A percentile compares a stretch with the other conserved stretches of the same genome.
Evolutionary conservation across 192 early-diverging fungal genomes (phyloP).

Genomic region (Coemansia sp.): DNA sequence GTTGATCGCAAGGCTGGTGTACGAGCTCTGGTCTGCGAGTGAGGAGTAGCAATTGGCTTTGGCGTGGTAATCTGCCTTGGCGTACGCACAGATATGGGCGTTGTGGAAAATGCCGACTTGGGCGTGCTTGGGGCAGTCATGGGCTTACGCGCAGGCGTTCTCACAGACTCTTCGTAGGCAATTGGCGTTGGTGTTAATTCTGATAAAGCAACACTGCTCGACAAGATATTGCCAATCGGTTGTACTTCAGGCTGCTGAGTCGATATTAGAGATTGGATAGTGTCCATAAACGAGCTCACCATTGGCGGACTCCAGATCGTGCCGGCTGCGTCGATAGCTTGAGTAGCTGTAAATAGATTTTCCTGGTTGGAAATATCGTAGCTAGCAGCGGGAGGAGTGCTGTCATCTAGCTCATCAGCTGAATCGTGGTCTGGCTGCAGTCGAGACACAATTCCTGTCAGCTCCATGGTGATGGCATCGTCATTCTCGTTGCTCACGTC

Average conservation of each 20-base stretch:
- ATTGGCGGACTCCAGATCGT: background rate
- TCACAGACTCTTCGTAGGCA: background rate
- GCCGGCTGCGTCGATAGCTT: background rate
- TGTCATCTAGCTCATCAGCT: background rate
- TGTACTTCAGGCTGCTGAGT: background rate
- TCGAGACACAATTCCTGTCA: constrained; percentile 36
- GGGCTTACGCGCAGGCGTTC: background rate
- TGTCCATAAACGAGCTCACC: constrained; percentile 7
- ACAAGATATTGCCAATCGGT: background rate
- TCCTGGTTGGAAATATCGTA: background rate
- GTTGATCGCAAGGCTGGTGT: background rate
- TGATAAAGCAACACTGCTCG: background rate
- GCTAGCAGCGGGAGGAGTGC: background rate
- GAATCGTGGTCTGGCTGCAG: background rate
- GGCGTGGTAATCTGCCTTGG: background rate
- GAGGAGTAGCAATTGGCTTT: background rate
- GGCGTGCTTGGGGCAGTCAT: background rate
- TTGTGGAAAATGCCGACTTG: background rate
- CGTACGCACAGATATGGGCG: background rate
- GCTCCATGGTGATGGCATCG: constrained; percentile 43
- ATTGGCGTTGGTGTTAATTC: background rate
- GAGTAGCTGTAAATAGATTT: background rate
- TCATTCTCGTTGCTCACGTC: constrained; percentile 14
- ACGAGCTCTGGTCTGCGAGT: background rate
- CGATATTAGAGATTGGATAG: constrained; percentile 7